phyloP scores from a whole-genome alignment of 2,329 filamentous ascomycete genomes.

The Colletotrichum godetiae region DNA sequence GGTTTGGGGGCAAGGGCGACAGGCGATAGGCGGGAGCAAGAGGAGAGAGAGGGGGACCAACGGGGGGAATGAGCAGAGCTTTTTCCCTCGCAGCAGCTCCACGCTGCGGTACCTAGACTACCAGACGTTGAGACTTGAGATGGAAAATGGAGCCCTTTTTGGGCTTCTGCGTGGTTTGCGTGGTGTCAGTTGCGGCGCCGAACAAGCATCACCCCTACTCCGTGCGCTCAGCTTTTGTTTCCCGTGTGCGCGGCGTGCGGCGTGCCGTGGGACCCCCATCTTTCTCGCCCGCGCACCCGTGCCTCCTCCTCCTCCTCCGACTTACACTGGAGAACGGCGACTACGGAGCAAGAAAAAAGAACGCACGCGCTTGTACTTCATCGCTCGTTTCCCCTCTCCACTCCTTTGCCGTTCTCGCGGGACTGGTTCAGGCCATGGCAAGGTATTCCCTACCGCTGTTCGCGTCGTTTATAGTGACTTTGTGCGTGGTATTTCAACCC shows the following conservation, averaged over 20 bases:
- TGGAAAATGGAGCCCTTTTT: background rate
- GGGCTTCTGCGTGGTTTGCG: background rate
- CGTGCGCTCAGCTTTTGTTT: background rate
- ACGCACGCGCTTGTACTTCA: background rate
- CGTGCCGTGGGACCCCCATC: background rate
- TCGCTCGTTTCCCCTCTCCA: background rate
- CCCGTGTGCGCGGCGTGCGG: background rate
- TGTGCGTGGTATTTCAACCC: background rate
- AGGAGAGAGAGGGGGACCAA: background rate
- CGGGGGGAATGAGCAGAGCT: background rate
- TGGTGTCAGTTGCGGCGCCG: constrained; percentile 7
- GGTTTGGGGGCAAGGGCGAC: background rate
- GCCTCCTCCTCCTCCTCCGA: background rate
- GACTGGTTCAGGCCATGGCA: background rate
- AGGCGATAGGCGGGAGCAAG: background rate
- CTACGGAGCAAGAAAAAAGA: background rate
- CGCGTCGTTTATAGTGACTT: background rate
- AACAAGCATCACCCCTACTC: constrained; percentile 35
- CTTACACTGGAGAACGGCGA: background rate
- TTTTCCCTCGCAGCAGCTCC: background rate
- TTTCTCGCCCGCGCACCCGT: background rate
- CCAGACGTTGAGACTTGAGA: background rate
- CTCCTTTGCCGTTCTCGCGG: background rate
- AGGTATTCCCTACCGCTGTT: background rate
- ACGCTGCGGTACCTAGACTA: background rate